Evolutionary conservation across 371 early-diverging fungal genomes (phyloP).

Genomic region (Umbelopsis sp.): DNA sequence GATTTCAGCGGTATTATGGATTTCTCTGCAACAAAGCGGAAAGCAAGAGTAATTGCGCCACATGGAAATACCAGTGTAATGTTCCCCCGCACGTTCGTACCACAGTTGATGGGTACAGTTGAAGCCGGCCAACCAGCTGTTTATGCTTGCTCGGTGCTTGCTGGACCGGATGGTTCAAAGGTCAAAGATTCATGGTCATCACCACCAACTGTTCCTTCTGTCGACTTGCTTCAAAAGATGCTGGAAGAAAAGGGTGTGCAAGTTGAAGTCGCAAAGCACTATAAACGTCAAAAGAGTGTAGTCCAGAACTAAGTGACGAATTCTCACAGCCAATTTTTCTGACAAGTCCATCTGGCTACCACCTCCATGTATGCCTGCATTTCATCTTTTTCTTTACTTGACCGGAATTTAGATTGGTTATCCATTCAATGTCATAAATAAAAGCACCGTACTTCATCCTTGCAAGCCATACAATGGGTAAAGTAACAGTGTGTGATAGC

Average conservation of each 20-base stretch:
- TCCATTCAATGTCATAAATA: too few relatives aligned
- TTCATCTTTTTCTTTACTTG: too few relatives aligned
- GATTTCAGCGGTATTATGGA: conserved; percentile 14
- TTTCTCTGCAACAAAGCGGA: background rate
- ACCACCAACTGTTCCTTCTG: background rate
- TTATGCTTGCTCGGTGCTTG: conserved; percentile 4
- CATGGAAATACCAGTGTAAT: conserved; percentile 16
- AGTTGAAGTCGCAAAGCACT: conserved; percentile 12
- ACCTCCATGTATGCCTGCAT: too few relatives aligned
- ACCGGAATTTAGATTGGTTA: too few relatives aligned
- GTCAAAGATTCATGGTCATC: background rate
- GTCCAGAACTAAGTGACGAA: too few relatives aligned
- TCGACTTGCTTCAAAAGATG: conserved; percentile 2
- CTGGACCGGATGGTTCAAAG: background rate
- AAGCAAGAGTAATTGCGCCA: background rate
- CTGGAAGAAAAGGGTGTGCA: conserved; percentile 5
- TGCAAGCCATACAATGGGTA: too few relatives aligned
- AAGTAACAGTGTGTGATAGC: too few relatives aligned
- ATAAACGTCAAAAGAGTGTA: background rate
- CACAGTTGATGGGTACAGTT: conserved; percentile 1
- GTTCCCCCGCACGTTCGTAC: conserved; percentile 13
- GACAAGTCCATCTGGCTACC: too few relatives aligned
- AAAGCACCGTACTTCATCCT: too few relatives aligned
- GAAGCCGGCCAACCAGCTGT: background rate
- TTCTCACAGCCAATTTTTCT: too few relatives aligned